phyloP scores from a whole-genome alignment of 164 flowering plant species.

The Litsea cubeba region DNA sequence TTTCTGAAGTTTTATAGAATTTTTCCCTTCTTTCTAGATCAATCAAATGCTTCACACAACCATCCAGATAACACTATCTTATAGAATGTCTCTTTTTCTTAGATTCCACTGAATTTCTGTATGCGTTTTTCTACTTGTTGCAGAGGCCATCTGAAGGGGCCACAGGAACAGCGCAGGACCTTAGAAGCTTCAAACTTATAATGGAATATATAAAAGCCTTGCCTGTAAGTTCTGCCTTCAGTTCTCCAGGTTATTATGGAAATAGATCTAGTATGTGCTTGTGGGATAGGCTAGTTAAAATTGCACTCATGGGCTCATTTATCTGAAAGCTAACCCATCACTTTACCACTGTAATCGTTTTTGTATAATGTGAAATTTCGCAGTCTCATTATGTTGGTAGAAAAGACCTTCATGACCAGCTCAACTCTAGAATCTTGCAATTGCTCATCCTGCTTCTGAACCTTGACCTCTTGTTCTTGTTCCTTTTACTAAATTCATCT shows the following conservation, averaged over 20 bases:
- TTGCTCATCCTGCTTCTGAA: not conserved
- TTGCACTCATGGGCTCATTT: not conserved
- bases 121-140: slow-evolving; percentile 9
- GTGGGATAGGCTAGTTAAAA: not conserved
- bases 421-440: not conserved
- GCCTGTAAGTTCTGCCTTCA: slow-evolving; percentile 55
- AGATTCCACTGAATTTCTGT: not conserved
- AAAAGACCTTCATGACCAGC: not conserved
- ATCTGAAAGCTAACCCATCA: not conserved
- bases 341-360: not conserved
- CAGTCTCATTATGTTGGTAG: not conserved
- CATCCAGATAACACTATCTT: not conserved
- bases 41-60: not conserved
- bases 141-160: slow-evolving; percentile 71
- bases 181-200: slow-evolving; percentile 79
- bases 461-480: not conserved
- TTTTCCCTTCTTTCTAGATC: not conserved
- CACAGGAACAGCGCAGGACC: slow-evolving; percentile 54
- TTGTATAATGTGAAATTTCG: not conserved
- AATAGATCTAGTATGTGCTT: not conserved
- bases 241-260: not conserved
- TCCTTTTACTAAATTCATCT: too few relatives aligned
- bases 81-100: not conserved
- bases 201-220: slow-evolving; percentile 89
- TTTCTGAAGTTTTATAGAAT: not conserved